Evolutionary conservation across 169 alveolate genomes (phyloP).

Genomic region (Cardiosporidium cionae): DNA sequence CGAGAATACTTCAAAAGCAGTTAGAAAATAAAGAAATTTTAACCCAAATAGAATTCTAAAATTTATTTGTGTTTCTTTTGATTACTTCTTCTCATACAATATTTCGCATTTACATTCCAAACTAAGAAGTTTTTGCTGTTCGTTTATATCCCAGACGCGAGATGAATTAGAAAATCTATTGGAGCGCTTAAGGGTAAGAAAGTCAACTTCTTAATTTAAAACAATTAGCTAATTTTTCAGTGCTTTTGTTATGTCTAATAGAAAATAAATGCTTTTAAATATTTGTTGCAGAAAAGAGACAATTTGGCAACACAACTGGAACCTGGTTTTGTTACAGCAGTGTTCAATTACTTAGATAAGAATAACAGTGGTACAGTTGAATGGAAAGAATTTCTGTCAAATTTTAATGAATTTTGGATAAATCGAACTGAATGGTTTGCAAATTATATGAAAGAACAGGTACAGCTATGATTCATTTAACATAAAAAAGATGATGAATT

Average conservation of each 20-base stretch:
- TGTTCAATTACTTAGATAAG: not conserved
- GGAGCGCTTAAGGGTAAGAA: not conserved
- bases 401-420: not conserved
- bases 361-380: not conserved
- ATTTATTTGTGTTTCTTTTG: not conserved
- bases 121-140: not conserved
- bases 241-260: not conserved
- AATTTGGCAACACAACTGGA: not conserved
- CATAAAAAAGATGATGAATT: too few species aligned
- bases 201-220: not conserved
- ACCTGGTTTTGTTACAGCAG: not conserved
- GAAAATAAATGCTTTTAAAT: too few species aligned
- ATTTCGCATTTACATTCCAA: not conserved
- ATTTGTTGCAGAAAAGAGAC: not conserved
- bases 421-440: not conserved
- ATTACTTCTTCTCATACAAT: not conserved
- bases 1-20: too few species aligned
- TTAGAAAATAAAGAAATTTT: too few species aligned
- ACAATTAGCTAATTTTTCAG: not conserved
- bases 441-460: not conserved
- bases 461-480: not conserved
- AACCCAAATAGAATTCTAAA: too few species aligned
- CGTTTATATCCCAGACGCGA: not conserved
- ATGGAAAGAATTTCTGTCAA: not conserved
- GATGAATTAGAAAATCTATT: not conserved